Evolutionary conservation across 805 yeast genomes (phyloP), one percentile per base, ranked within the genome.

Genomic region (Maudiozyma serrabonitensis): DNA sequence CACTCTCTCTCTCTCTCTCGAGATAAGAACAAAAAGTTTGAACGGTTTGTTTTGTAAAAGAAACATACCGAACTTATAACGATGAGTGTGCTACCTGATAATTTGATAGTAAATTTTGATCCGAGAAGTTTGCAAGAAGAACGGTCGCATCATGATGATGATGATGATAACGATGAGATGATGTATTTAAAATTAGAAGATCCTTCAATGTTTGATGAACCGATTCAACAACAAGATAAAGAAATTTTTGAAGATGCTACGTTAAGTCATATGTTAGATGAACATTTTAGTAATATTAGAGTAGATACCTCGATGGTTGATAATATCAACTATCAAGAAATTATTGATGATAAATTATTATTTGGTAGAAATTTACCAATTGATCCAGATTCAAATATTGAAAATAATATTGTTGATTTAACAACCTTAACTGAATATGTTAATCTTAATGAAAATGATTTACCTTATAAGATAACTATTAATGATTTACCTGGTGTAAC

Each of bases 401-500:
- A 43, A 15, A 45, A 48, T 37, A 31, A 25, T 16, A 16, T 6
- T 1, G 2, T n/a, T 13, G 41, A 42, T 34, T 16, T 21, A 3
- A n/a, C 28, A 12, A 25, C 38, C 16, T 23, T 43, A 18, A 15
- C 16, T 25, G 38, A 37, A n/a, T 37, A 15, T 31, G 34, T 43
- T 35, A 47, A 35, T 34, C 18, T 42, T 7, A 44, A 26, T 25
- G 51, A 48, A 31, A 41, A 42, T 19, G 8, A 16, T 2, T 50
- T 71, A 43, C 74, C 75, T 4, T 81, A 76, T 62, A 69, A 73
- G 48, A 55, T 85, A 47, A 63, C 68, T 25, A 70, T 91, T 1
- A 65, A 73, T 7, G 84, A 81, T 46, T 71, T 91, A 43, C 97
- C 97, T 1, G 69, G 78, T 5, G 81, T 80, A 56, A 87, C 96